These are phyloP conservation scores for Lentinula edodes DNA, from an alignment of 768 basidiomycete genomes.

Conservation along the genomic window DNA sequence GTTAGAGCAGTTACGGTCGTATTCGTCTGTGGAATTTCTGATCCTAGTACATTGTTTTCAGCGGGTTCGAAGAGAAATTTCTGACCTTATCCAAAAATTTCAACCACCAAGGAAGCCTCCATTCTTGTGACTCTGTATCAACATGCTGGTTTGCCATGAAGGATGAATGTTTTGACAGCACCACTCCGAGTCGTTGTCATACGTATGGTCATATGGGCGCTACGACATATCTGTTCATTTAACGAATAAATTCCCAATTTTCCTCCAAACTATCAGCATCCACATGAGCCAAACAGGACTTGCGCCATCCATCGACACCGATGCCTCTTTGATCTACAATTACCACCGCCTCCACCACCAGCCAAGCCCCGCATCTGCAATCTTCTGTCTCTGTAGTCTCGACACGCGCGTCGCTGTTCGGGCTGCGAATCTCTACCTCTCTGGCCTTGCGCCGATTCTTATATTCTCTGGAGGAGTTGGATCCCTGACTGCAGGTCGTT, in stretches of 20 bases:
- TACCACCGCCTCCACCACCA: slow-evolving; percentile 11
- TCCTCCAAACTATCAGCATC: no score
- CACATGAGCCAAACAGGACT: not conserved
- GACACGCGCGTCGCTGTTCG: slow-evolving; percentile 12
- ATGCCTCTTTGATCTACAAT: slow-evolving; percentile 11
- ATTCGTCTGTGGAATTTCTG: slow-evolving; percentile 42
- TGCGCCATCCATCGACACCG: slow-evolving; percentile 1
- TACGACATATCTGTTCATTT: no score
- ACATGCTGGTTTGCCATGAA: not conserved
- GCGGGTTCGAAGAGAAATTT: not conserved
- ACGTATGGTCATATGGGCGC: no score
- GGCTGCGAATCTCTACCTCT: slow-evolving; percentile 12
- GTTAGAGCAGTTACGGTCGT: slow-evolving; percentile 48
- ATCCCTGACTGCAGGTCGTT: slow-evolving; percentile 7
- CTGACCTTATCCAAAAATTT: slow-evolving; percentile 25
- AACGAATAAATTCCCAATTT: no score
- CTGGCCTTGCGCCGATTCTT: slow-evolving; percentile 7
- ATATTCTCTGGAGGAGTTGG: slow-evolving; percentile 12
- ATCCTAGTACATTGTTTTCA: not conserved
- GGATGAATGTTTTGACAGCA: no score
- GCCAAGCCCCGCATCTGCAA: slow-evolving; percentile 3
- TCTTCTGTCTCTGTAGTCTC: slow-evolving; percentile 13
- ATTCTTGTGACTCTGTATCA: not conserved
- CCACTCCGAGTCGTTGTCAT: no score
- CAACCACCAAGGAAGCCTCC: slow-evolving; percentile 17